Percentiles rank a stretch among this genome's conserved stretches.
Evolutionary conservation across 345 rosid species (phyloP).

Genomic region (Eucalyptus globulus): DNA sequence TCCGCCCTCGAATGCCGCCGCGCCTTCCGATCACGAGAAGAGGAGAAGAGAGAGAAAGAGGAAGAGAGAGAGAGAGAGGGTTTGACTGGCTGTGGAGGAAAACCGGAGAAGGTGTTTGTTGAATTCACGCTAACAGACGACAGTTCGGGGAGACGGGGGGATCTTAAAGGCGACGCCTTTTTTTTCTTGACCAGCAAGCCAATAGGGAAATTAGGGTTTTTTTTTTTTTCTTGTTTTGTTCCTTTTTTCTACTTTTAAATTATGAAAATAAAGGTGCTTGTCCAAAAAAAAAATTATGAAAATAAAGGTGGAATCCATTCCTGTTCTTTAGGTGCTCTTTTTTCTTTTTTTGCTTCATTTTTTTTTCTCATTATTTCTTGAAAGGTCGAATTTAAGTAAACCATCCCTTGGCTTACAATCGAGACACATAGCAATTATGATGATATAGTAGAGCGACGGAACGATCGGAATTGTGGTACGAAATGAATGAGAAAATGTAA

Average conservation of each 20-base stretch:
- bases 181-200: neutral
- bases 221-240: no score
- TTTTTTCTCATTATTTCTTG: neutral
- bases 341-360: neutral
- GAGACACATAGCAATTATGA: neutral
- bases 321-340: neutral
- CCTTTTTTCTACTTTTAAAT: neutral
- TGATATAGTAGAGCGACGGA: rapidly evolving
- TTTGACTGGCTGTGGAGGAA: neutral
- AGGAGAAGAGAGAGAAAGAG: neutral
- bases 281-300: neutral
- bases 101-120: neutral
- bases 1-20: neutral
- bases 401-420: neutral
- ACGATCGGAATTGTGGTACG: rapidly evolving
- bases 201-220: neutral
- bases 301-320: neutral
- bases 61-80: neutral
- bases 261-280: neutral
- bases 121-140: neutral
- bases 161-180: no score
- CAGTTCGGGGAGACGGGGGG: no score
- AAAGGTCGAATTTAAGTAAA: neutral
- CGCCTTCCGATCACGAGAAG: neutral
- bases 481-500: neutral